These are phyloP conservation scores for Phytophthora meadii DNA, from an alignment of 352 stramenopile genomes.

Conservation along the genomic window DNA sequence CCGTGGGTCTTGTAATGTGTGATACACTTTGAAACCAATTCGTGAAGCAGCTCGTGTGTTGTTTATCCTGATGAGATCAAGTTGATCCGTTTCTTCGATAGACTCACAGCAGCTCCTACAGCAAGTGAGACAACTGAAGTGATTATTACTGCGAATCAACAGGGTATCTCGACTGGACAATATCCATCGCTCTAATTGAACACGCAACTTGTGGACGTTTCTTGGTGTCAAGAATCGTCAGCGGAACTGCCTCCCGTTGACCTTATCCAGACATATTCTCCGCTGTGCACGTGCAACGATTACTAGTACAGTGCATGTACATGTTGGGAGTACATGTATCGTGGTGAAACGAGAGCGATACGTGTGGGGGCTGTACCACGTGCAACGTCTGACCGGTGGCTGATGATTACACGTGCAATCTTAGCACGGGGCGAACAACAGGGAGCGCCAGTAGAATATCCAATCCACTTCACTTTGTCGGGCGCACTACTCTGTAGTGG, in stretches of 20 bases:
- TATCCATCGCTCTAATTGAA: background rate
- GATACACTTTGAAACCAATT: slow-evolving; percentile 29
- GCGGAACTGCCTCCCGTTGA: no score
- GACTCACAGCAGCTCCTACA: background rate
- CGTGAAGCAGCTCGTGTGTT: slow-evolving; percentile 1
- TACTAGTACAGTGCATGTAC: no score
- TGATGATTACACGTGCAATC: slow-evolving; percentile 7
- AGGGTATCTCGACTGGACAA: background rate
- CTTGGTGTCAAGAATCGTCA: no score
- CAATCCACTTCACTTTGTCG: slow-evolving; percentile 19
- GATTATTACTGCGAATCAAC: background rate
- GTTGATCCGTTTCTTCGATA: background rate
- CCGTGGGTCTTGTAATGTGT: slow-evolving; percentile 30
- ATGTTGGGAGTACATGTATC: no score
- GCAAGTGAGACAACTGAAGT: background rate
- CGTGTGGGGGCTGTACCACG: background rate
- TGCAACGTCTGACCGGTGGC: background rate
- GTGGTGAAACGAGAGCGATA: background rate
- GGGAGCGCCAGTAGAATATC: slow-evolving; percentile 5
- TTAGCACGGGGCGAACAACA: background rate
- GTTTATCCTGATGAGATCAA: background rate
- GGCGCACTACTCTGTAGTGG: no score
- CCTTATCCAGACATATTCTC: no score
- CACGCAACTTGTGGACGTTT: background rate
- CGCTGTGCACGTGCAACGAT: no score